These are phyloP conservation scores for Ligustrum vulgare DNA, from an alignment of 257 asterid species.

Conservation along the genomic window DNA sequence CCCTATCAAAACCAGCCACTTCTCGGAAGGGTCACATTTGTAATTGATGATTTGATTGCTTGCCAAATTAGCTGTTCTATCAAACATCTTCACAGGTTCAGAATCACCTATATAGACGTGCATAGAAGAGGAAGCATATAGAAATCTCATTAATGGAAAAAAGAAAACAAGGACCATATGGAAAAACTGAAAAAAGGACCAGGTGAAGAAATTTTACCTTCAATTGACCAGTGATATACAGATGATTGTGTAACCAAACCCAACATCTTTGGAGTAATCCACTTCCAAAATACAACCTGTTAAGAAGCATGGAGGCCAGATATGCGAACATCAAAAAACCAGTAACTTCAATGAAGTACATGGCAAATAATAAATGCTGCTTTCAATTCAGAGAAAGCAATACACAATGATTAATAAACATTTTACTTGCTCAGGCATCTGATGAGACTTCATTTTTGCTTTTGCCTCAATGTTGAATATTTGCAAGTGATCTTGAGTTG, in stretches of 20 bases:
- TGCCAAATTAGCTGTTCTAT: constrained; percentile 82
- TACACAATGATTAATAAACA: constrained; percentile 11
- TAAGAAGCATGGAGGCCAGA: constrained; percentile 16
- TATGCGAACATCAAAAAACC: constrained; percentile 12
- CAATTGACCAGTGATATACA: constrained; percentile 93
- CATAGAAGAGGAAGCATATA: constrained; percentile 10
- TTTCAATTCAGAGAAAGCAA: constrained; percentile 2
- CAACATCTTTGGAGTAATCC: constrained; percentile 86
- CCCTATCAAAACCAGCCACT: constrained; percentile 96
- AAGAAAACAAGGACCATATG: background rate
- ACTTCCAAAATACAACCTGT: constrained; percentile 93
- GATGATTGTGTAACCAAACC: constrained; percentile 87
- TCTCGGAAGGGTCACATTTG: constrained; percentile 85
- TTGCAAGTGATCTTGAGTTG: constrained; percentile 92
- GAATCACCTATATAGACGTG: constrained; percentile 62
- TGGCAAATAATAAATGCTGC: constrained; percentile 1
- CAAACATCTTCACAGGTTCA: constrained; percentile 85
- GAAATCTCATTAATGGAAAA: background rate
- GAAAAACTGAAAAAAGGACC: constrained; percentile 13
- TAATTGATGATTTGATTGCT: constrained; percentile 90
- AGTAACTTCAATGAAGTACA: constrained; percentile 1
- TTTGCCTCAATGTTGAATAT: constrained; percentile 92
- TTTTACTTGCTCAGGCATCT: constrained; percentile 94
- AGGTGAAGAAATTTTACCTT: constrained; percentile 45
- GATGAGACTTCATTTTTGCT: constrained; percentile 85